phyloP scores from a whole-genome alignment of 805 yeast genomes.

The Clavispora vitiphila region DNA sequence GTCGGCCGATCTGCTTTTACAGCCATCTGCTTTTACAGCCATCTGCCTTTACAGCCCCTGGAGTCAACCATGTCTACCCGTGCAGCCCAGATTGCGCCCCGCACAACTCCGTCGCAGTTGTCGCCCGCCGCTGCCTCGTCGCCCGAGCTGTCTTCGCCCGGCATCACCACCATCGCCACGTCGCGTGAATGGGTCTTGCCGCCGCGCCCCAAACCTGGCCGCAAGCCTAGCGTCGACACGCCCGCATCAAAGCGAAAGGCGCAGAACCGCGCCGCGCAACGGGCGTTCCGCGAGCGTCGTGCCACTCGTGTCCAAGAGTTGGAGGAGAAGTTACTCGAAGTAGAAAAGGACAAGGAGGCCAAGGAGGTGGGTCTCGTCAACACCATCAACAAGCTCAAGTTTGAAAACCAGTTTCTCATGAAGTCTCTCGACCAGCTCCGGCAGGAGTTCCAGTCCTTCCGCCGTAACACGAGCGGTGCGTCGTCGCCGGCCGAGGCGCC shows the following conservation, averaged over 20 bases:
- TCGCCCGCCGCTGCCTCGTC: conserved; percentile 12
- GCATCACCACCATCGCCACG: conserved; percentile 47
- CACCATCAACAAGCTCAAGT: conserved; percentile 45
- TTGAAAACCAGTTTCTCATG: conserved; percentile 41
- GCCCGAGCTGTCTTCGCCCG: conserved; percentile 14
- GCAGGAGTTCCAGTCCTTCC: conserved; percentile 21
- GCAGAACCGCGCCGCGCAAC: conserved; percentile 89
- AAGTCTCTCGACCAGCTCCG: conserved; percentile 41
- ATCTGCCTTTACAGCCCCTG: background rate
- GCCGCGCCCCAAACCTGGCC: conserved; percentile 58
- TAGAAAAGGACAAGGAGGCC: conserved; percentile 61
- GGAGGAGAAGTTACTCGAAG: conserved; percentile 61
- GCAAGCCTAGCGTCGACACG: conserved; percentile 64
- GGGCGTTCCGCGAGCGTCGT: conserved; percentile 84
- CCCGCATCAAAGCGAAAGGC: conserved; percentile 86
- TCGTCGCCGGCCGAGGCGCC: conserved; percentile 4
- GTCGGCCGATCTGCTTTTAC: too few relatives aligned
- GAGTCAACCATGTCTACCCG: conserved; percentile 12
- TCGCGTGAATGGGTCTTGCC: conserved; percentile 58
- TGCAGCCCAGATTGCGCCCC: conserved; percentile 16
- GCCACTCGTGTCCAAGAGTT: conserved; percentile 78
- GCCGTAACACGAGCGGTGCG: conserved; percentile 6
- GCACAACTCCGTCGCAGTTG: conserved; percentile 13
- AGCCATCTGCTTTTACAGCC: background rate
- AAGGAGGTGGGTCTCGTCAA: conserved; percentile 52